Evolutionary conservation across 169 alveolate genomes (phyloP).

Genomic region (Babesia gibsoni): DNA sequence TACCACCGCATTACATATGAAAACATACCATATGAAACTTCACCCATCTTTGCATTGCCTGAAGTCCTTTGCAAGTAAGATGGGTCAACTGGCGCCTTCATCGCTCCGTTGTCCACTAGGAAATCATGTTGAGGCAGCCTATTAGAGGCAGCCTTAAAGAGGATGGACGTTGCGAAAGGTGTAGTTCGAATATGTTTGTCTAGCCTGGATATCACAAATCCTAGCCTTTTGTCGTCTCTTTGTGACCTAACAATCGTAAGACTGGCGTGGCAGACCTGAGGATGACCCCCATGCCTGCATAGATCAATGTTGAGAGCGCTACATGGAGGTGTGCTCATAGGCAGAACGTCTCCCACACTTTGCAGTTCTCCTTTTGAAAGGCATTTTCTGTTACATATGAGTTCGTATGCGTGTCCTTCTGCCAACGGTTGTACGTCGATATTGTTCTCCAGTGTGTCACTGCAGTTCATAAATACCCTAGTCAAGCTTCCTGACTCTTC

Average conservation of each 20-base stretch:
- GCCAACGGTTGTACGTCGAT: constrained; percentile 19
- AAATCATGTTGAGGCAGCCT: constrained; percentile 27
- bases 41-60: constrained; percentile 30
- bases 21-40: constrained; percentile 12
- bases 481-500: constrained; percentile 20
- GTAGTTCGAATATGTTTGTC: neutral
- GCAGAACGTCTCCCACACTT: neutral
- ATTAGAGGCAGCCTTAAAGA: constrained; percentile 18
- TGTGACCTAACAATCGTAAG: neutral
- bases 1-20: too few relatives aligned
- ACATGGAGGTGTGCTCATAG: constrained; percentile 18
- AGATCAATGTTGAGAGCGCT: constrained; percentile 23
- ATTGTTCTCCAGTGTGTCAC: constrained; percentile 15
- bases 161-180: constrained; percentile 11
- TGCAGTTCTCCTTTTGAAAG: neutral
- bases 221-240: neutral
- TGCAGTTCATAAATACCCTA: constrained; percentile 14
- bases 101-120: constrained; percentile 24
- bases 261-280: constrained; percentile 11
- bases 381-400: constrained; percentile 11
- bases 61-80: constrained; percentile 14
- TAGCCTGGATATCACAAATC: constrained; percentile 14
- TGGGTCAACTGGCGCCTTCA: constrained; percentile 23
- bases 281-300: constrained; percentile 10
- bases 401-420: constrained; percentile 24